Conservation (phyloP, 192 early-diverging fungal genomes). For the Chytriomyces confervae region DNA sequence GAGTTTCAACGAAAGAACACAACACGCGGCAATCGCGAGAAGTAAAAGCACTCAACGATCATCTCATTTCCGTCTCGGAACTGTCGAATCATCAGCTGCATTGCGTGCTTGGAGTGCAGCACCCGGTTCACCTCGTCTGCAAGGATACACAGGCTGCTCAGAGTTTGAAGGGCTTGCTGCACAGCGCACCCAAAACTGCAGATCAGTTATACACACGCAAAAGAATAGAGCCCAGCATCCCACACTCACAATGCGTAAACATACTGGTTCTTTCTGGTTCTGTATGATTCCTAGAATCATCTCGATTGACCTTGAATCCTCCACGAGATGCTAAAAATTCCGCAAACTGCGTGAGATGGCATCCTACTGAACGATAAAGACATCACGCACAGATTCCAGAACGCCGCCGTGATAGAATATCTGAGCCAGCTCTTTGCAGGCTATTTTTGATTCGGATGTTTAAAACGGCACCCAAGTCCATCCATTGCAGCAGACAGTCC, state of each 20-base stretch:
- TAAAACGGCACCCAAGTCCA: background rate
- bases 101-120: background rate
- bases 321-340: slow-evolving; percentile 2
- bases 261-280: background rate
- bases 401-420: slow-evolving; percentile 26
- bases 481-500: background rate
- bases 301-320: slow-evolving; percentile 15
- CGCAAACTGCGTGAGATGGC: background rate
- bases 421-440: slow-evolving; percentile 12
- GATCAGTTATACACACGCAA: background rate
- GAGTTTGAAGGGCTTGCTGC: slow-evolving; percentile 22
- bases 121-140: background rate
- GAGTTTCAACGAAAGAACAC: background rate
- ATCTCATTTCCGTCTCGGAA: slow-evolving; percentile 14
- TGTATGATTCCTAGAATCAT: slow-evolving; percentile 1
- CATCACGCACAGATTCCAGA: slow-evolving; percentile 14
- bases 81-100: slow-evolving; percentile 1
- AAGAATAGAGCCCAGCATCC: background rate
- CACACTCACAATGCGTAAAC: slow-evolving; percentile 6
- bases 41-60: slow-evolving; percentile 11
- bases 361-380: background rate
- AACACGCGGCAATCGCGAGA: background rate
- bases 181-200: background rate
- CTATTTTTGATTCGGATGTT: background rate
- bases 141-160: slow-evolving; percentile 17